Base-by-base conservation (phyloP, 805 yeast species). In the Isabelozyma rhagii region DNA sequence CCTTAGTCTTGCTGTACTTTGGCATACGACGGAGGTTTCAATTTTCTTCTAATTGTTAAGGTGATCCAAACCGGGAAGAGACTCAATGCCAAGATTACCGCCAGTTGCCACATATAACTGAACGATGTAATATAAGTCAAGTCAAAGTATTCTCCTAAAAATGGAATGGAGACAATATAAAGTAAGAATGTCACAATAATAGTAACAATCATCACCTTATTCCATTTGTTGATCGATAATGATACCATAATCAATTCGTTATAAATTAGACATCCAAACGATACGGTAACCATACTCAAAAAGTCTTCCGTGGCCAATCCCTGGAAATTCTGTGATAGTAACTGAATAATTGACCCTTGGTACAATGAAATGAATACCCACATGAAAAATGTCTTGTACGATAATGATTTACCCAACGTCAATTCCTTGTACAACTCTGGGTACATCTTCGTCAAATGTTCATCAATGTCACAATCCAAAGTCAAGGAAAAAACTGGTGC, bases 401-500 rank as follows among this genome's bases (percentile, higher is more conserved):
- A 88, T 43, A 94, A 75, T 15, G 97, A 87, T 56, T 82, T 83
- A 3, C 98, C 98, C 45, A 82, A 85, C 0, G 96, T 90, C 58
- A 94, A 75, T 66, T 94, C 99, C 59, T 88, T 87, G 72, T 94
- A 94, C 42, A 94, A 78, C 67, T 94, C 99, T 0, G 99, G 99
- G 64, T 93, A 94, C 49, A 91, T 76, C 50, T 85, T 85, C 1
- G 97, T 96, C 54, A 94, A 79, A 47, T 84, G 86, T 63, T 91
- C 97, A 59, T 85, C 91, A 44, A 94, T 92, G 65, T 94, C 99
- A 48, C 85, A 83, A 64, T 94, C 98, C 44, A 90, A 77, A 0
- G 96, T 97, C 56, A 94, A 71, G 0, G 97, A 89, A 60, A 94
- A 94, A 1, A 94, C 98, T 0, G 99, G 99, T 49, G 93, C 91